phyloP scores from a whole-genome alignment of 2,329 filamentous ascomycete species.

The Gremmenia infestans region DNA sequence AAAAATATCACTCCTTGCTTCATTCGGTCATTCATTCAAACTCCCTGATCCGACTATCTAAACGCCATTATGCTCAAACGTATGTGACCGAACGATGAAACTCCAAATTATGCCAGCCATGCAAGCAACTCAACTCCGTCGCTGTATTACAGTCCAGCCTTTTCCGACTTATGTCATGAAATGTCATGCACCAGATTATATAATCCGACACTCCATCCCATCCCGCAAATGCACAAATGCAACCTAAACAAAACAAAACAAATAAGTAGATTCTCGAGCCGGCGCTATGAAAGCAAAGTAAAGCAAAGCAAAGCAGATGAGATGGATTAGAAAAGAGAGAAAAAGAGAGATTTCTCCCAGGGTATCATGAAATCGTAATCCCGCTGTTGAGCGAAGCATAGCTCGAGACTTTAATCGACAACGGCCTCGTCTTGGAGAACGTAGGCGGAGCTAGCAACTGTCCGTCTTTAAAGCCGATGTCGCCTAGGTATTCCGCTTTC shows the following conservation, averaged over 20 bases:
- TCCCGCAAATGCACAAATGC: background rate
- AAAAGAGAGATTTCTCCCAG: background rate
- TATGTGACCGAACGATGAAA: background rate
- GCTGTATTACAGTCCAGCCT: background rate
- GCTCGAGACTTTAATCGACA: slow-evolving; percentile 29
- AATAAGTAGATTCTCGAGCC: background rate
- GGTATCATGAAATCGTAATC: slow-evolving; percentile 24
- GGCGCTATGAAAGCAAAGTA: background rate
- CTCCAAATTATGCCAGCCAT: background rate
- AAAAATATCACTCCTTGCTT: too few relatives aligned
- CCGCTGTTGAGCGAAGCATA: slow-evolving; percentile 23
- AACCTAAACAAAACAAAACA: background rate
- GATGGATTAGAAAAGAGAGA: too few relatives aligned
- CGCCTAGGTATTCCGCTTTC: slow-evolving; percentile 59
- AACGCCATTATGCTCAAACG: too few relatives aligned
- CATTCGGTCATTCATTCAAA: too few relatives aligned
- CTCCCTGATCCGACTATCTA: too few relatives aligned
- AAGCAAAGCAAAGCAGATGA: too few relatives aligned
- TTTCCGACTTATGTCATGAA: background rate
- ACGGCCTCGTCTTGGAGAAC: slow-evolving; percentile 24
- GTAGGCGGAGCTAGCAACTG: slow-evolving; percentile 33
- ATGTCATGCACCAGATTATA: background rate
- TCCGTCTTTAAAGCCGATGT: slow-evolving; percentile 55
- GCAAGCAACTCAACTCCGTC: slow-evolving; percentile 2
- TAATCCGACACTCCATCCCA: background rate